These are phyloP conservation scores for Hypoxylon sp. DNA, from an alignment of 2,329 filamentous ascomycete species.

Conservation along the genomic window DNA sequence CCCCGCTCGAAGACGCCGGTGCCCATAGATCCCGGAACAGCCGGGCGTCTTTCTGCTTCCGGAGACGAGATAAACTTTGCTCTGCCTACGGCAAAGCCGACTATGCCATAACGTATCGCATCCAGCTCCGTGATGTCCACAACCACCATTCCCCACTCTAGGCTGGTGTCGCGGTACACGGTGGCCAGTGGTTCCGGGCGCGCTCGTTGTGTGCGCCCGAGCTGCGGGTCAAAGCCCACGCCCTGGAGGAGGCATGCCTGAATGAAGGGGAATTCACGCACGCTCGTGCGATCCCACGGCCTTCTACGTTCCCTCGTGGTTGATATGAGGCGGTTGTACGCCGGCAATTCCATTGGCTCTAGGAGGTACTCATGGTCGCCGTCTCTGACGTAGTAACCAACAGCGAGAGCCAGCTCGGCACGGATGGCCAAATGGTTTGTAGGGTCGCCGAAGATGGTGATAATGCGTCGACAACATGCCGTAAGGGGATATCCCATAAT, in stretches of 20 bases:
- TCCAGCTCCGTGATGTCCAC: conserved; percentile 44
- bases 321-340: conserved; percentile 3
- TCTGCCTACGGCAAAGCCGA: conserved; percentile 40
- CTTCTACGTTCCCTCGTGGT: background rate
- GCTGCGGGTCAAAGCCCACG: conserved; percentile 34
- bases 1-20: conserved; percentile 10
- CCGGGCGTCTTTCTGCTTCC: conserved; percentile 13
- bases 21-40: conserved; percentile 7
- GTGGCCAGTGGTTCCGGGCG: conserved; percentile 43
- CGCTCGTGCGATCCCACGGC: conserved; percentile 40
- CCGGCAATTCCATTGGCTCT: conserved; percentile 14
- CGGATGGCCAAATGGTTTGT: conserved; percentile 40
- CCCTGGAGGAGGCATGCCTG: conserved; percentile 41
- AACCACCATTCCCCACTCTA: conserved; percentile 47
- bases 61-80: conserved; percentile 35
- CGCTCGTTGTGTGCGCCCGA: conserved; percentile 12
- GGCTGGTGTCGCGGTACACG: conserved; percentile 44
- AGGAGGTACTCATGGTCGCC: conserved; percentile 7
- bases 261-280: conserved; percentile 45
- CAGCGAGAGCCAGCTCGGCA: conserved; percentile 41
- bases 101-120: conserved; percentile 43
- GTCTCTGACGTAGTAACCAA: conserved; percentile 28
- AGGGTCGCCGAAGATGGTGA: conserved; percentile 44
- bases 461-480: conserved; percentile 40
- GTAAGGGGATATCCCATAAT: conserved; percentile 40